Evolutionary conservation across 305 asterid genomes (phyloP).

Genomic region (Solanum hybrid): DNA sequence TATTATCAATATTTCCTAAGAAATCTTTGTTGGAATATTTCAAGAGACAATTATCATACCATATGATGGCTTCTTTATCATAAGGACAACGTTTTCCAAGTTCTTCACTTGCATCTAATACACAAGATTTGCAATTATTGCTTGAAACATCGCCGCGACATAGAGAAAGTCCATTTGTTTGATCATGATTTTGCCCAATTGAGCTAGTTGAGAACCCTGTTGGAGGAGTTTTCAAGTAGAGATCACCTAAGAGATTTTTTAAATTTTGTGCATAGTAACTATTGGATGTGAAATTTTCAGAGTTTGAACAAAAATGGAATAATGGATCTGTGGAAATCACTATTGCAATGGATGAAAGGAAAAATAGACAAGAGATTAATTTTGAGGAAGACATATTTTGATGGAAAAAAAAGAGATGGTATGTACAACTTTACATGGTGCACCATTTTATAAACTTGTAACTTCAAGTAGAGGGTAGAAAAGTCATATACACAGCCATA

Average conservation of each 20-base stretch:
- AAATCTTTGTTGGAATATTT: constrained; percentile 19
- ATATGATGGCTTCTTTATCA: constrained; percentile 21
- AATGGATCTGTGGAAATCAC: constrained; percentile 19
- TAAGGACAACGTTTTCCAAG: constrained; percentile 13
- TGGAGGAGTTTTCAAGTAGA: constrained; percentile 24
- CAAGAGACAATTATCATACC: constrained; percentile 39
- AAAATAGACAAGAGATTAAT: not conserved
- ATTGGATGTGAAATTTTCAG: constrained; percentile 2
- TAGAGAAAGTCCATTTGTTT: constrained; percentile 25
- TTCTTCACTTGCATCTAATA: constrained; percentile 21
- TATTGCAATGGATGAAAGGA: not conserved
- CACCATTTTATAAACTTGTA: not conserved
- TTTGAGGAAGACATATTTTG: not conserved
- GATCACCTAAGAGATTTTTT: constrained; percentile 6
- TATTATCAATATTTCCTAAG: constrained; percentile 21
- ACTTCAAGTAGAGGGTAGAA: not conserved
- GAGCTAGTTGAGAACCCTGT: constrained; percentile 28
- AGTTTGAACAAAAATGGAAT: constrained; percentile 13
- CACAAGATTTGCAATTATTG: constrained; percentile 23
- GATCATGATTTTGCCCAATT: constrained; percentile 3
- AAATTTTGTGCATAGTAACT: constrained; percentile 4
- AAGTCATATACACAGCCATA: not conserved
- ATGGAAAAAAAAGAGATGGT: not conserved
- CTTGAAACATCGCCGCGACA: constrained; percentile 29
- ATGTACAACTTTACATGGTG: not conserved